phyloP scores from a whole-genome alignment of 1,284 basidiomycete genomes.

The Cutaneotrichosporon cutaneum region DNA sequence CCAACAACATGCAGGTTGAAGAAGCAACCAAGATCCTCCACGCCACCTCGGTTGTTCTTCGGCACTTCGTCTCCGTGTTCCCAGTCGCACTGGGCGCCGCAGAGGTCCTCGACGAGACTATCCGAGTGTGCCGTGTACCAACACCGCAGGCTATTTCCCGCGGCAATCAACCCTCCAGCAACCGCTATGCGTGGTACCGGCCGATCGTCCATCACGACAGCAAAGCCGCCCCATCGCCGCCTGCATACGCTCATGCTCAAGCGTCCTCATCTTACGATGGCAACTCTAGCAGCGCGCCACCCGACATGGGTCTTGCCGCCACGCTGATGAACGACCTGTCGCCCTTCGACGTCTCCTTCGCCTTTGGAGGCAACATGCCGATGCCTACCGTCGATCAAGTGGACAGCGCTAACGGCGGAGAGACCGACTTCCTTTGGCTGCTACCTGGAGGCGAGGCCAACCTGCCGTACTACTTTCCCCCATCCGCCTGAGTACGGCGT shows the following conservation, averaged over 20 bases:
- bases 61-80: constrained; percentile 20
- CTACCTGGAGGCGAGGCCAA: constrained; percentile 11
- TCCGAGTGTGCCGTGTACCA: constrained; percentile 17
- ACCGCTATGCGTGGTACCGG: constrained; percentile 20
- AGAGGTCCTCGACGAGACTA: constrained; percentile 27
- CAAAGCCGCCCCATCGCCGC: not conserved
- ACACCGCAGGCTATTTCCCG: not conserved
- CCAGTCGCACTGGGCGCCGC: constrained; percentile 24
- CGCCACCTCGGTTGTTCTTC: constrained; percentile 19
- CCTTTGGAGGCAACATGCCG: constrained; percentile 8
- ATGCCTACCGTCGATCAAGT: constrained; percentile 8
- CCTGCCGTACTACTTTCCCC: constrained; percentile 13
- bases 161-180: not conserved
- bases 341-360: constrained; percentile 9
- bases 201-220: constrained; percentile 15
- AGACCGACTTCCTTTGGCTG: constrained; percentile 12
- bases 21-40: constrained; percentile 21
- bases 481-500: not conserved
- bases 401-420: not conserved
- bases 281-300: not conserved
- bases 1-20: constrained; percentile 13
- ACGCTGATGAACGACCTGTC: constrained; percentile 10
- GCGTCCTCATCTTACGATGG: not conserved
- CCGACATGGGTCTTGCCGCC: not conserved
- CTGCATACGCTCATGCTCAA: not conserved